These are phyloP conservation scores for Elsinoe perseae DNA, from an alignment of 2,329 filamentous ascomycete species.

Conservation along the genomic window DNA sequence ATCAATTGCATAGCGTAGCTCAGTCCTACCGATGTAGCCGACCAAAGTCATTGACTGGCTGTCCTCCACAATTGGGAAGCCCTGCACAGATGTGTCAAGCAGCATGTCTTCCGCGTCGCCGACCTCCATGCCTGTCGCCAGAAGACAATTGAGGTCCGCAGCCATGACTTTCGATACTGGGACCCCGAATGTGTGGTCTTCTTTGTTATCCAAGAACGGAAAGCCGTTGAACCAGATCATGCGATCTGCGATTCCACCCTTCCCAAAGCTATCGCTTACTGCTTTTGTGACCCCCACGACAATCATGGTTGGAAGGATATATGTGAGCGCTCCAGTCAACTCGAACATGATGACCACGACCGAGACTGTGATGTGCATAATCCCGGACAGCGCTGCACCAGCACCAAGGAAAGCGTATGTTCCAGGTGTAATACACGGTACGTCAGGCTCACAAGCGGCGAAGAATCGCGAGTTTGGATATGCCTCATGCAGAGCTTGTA, in stretches of 20 bases:
- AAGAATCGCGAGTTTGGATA: constrained; percentile 81
- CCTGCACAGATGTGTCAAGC: constrained; percentile 73
- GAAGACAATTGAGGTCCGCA: constrained; percentile 63
- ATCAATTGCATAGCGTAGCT: constrained; percentile 83
- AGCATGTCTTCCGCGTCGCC: constrained; percentile 70
- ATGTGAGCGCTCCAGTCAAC: constrained; percentile 90
- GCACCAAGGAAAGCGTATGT: constrained; percentile 95
- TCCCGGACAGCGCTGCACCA: constrained; percentile 82
- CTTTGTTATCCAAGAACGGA: constrained; percentile 93
- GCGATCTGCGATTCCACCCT: constrained; percentile 90
- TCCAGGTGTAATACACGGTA: constrained; percentile 92
- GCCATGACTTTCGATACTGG: constrained; percentile 89
- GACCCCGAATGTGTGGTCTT: constrained; percentile 93
- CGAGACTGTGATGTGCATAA: constrained; percentile 96
- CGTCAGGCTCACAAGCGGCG: constrained; percentile 77
- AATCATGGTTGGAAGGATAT: constrained; percentile 98
- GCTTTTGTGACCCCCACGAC: constrained; percentile 95
- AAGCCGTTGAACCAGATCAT: constrained; percentile 99
- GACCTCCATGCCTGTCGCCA: constrained; percentile 65
- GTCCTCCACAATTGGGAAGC: constrained; percentile 85
- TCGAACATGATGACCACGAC: constrained; percentile 99
- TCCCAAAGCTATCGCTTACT: constrained; percentile 83
- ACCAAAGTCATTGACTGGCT: constrained; percentile 61
- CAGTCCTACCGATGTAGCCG: constrained; percentile 87
- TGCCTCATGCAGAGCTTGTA: constrained; percentile 78